Conservation (phyloP, 2,329 filamentous ascomycete species). For the Lecanosticta acicola region DNA sequence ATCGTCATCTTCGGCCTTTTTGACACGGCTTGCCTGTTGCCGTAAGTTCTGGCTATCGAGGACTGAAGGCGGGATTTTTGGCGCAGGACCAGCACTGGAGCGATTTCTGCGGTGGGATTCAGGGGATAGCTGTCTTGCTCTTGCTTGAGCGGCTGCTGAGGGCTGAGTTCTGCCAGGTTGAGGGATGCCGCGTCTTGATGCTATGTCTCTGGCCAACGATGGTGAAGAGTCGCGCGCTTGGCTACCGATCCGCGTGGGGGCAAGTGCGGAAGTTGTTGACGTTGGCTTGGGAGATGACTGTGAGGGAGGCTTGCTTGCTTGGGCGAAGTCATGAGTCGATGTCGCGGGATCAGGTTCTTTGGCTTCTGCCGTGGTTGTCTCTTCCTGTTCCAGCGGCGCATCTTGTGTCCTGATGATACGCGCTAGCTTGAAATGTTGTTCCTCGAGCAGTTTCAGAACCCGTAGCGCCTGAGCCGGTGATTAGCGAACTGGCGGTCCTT, state of each 20-base stretch:
- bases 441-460: conserved; percentile 76
- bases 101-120: conserved; percentile 24
- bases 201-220: conserved; percentile 36
- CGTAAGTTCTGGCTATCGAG: conserved; percentile 27
- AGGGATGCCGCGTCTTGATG: conserved; percentile 34
- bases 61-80: conserved; percentile 28
- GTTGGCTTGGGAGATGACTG: conserved; percentile 8
- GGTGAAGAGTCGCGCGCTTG: conserved; percentile 31
- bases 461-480: conserved; percentile 63
- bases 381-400: conserved; percentile 4
- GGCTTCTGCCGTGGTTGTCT: background rate
- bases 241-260: conserved; percentile 22
- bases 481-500: conserved; percentile 29
- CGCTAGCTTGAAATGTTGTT: conserved; percentile 79
- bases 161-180: conserved; percentile 19
- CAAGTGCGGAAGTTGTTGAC: conserved; percentile 21
- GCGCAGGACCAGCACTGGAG: conserved; percentile 2
- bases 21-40: conserved; percentile 8
- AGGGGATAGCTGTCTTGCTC: conserved; percentile 28
- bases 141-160: conserved; percentile 27
- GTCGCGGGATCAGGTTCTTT: conserved; percentile 16
- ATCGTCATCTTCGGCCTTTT: conserved; percentile 44
- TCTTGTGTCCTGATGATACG: conserved; percentile 68
- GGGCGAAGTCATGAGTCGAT: conserved; percentile 44
- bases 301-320: conserved; percentile 20